Conservation (phyloP, 2,329 filamentous ascomycete genomes). For the Ophiosphaerella herpotricha region DNA sequence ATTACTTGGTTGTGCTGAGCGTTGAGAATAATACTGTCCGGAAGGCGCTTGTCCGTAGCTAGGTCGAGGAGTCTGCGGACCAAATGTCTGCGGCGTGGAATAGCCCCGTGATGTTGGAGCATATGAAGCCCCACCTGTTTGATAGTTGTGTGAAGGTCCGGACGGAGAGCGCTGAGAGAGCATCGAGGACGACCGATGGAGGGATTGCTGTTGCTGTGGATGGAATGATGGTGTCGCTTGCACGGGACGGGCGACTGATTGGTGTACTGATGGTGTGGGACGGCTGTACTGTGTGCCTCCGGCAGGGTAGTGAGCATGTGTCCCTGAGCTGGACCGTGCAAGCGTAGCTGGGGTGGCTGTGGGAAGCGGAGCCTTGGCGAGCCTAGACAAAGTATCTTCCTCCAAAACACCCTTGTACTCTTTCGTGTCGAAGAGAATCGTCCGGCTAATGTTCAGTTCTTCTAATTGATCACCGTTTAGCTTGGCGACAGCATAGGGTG, state of each 20-base stretch:
- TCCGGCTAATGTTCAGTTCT: conserved; percentile 80
- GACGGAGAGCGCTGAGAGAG: conserved; percentile 43
- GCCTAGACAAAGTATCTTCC: conserved; percentile 67
- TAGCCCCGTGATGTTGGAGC: conserved; percentile 32
- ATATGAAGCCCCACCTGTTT: conserved; percentile 34
- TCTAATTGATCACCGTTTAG: conserved; percentile 84
- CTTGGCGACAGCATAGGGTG: conserved; percentile 84
- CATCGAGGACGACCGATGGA: conserved; percentile 43
- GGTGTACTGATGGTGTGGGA: conserved; percentile 28
- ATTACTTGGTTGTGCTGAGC: conserved; percentile 31
- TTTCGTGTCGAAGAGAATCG: conserved; percentile 72
- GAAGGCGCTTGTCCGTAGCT: conserved; percentile 28
- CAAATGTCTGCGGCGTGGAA: conserved; percentile 32
- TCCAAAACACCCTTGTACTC: conserved; percentile 82
- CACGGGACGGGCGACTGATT: conserved; percentile 35
- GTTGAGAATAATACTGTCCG: conserved; percentile 38
- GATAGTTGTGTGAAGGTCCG: conserved; percentile 33
- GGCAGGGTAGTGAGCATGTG: conserved; percentile 36
- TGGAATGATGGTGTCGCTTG: conserved; percentile 36
- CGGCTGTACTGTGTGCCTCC: conserved; percentile 39
- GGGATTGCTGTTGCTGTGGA: conserved; percentile 42
- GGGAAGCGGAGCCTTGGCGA: conserved; percentile 47
- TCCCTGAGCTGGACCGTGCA: conserved; percentile 29
- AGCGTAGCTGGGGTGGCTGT: conserved; percentile 35
- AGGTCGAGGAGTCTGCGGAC: conserved; percentile 39